Conservation (phyloP, 495 filamentous ascomycete genomes). For the Aspergillus leporis region DNA sequence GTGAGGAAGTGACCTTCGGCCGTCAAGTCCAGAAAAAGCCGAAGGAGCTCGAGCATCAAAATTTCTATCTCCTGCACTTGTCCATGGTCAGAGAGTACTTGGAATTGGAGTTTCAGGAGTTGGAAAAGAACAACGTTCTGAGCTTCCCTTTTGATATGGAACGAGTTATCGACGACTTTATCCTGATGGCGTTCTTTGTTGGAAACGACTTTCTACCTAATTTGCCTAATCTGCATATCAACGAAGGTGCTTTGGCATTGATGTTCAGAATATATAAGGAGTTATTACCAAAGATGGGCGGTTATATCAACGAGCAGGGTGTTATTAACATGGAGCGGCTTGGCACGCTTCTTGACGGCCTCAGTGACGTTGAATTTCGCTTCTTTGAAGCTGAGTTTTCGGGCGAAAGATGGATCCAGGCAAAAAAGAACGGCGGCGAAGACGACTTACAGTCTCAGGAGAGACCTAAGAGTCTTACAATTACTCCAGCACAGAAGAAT, state of each 20-base stretch:
- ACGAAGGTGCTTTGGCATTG: constrained; percentile 90
- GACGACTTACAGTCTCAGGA: constrained; percentile 59
- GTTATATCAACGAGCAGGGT: constrained; percentile 95
- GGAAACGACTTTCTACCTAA: constrained; percentile 99
- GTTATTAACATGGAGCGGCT: constrained; percentile 84
- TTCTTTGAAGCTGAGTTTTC: constrained; percentile 88
- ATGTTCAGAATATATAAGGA: constrained; percentile 98
- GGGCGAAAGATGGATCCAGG: constrained; percentile 88
- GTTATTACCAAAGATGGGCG: constrained; percentile 80
- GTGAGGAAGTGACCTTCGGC: constrained; percentile 98
- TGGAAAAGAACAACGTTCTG: constrained; percentile 75
- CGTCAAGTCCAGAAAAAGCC: constrained; percentile 79
- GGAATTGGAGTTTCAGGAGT: constrained; percentile 93
- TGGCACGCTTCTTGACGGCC: constrained; percentile 74
- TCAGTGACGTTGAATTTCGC: constrained; percentile 81
- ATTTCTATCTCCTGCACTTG: constrained; percentile 96
- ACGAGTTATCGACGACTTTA: constrained; percentile 97
- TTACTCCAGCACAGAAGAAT: constrained; percentile 79
- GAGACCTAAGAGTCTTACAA: constrained; percentile 61
- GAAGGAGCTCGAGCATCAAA: constrained; percentile 97
- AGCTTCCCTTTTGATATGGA: constrained; percentile 90
- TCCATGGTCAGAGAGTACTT: constrained; percentile 97
- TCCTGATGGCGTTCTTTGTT: constrained; percentile 99
- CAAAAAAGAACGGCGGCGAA: constrained; percentile 55
- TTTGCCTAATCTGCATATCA: constrained; percentile 94